These are phyloP conservation scores for Polygonum maritimum DNA, from an alignment of 148 eudicot species.

Conservation along the genomic window DNA sequence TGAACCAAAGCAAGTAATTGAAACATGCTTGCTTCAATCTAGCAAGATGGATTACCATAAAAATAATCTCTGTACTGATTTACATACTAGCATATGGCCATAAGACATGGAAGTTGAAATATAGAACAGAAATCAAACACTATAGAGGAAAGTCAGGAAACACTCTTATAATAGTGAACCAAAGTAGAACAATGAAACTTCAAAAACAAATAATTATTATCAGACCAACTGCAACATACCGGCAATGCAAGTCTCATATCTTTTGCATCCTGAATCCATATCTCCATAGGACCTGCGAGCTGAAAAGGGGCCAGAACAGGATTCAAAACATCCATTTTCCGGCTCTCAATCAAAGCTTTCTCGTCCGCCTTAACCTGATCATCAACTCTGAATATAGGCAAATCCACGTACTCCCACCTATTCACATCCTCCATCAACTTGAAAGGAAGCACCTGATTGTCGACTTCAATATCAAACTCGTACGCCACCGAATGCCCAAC, in stretches of 20 bases:
- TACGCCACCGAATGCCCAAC: conserved; percentile 75
- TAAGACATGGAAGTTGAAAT: neutral
- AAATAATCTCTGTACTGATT: neutral
- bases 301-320: conserved; percentile 89
- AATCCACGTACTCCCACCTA: conserved; percentile 80
- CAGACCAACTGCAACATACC: conserved; percentile 22
- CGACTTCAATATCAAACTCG: conserved; percentile 88
- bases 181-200: neutral
- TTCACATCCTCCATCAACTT: conserved; percentile 86
- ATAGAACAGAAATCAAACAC: neutral
- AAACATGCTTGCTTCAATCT: neutral
- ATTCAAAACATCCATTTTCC: conserved; percentile 20
- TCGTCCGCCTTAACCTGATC: conserved; percentile 25
- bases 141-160: neutral
- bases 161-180: neutral
- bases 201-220: neutral
- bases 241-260: conserved; percentile 67
- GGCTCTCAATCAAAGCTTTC: conserved; percentile 47
- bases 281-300: conserved; percentile 94
- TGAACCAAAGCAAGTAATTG: neutral
- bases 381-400: conserved; percentile 68
- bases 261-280: conserved; percentile 86
- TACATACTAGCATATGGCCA: neutral
- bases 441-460: conserved; percentile 63
- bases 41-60: neutral